Evolutionary conservation across 2,329 filamentous ascomycete genomes (phyloP), one percentile per base, ranked within the genome.

Genomic region (Phialophora verrucosa): DNA sequence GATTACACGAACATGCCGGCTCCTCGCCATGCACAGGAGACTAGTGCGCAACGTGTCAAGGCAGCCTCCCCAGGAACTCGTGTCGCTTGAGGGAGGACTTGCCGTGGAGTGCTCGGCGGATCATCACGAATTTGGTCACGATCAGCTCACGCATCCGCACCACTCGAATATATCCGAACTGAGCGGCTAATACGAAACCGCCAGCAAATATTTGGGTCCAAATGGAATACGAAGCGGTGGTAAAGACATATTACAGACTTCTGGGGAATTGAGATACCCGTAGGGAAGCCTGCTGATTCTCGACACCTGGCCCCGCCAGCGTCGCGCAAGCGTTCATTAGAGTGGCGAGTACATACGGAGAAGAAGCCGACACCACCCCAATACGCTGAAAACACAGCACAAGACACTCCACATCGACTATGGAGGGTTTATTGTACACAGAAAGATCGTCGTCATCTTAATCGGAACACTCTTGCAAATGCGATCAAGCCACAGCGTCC

Each of bases 1-100:
- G 64, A 72, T 84, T 56, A 32, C 59, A 47, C 54, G 53, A 68
- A 78, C 27, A 75, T 74, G n/a, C 57, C 8, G 20, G 29, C 25
- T 53, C 32, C 29, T 54, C 10, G 8, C 25, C 8, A 10, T 20
- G 4, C 25, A 55, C 17, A 8, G 25, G 29, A 31, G 4, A 55
- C 17, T 29, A 32, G 12, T 23, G 25, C 25, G 17, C 11, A 11
- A 35, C 6, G 29, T 14, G 23, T 35, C 29, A n/a, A 29, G 3
- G 5, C 49, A 51, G 25, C 49, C 49, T 17, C 25, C 20, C 20
- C 49, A 5, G 8, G 49, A 51, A 29, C 23, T 51, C 20, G 20
- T 51, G 49, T 29, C 23, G 27, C 23, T 25, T 10, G 20, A 51
- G 49, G 49, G 20, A 11, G 49, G 49, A 51, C 49, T 44, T 44